A percentile compares a stretch with the other conserved stretches of the same genome.
Conservation (phyloP, 164 flowering plant species). For the Umbellularia californica region DNA sequence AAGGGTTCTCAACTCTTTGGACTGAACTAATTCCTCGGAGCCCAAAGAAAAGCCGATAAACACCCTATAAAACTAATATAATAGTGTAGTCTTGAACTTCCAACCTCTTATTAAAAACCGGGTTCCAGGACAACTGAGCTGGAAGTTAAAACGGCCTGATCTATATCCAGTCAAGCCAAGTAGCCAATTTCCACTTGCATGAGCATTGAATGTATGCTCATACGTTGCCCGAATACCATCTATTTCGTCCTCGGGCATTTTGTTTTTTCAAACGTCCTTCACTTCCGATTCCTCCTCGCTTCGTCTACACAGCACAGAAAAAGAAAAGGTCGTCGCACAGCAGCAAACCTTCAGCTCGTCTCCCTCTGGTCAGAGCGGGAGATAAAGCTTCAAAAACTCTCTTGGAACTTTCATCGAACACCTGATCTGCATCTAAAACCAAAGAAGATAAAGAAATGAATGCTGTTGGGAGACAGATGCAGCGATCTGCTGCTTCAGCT, state of each 20-base stretch:
- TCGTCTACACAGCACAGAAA: not conserved
- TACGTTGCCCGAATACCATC: not conserved
- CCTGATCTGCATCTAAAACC: not conserved
- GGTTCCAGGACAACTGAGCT: no score
- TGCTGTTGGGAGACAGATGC: constrained; percentile 51
- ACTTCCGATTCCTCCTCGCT: not conserved
- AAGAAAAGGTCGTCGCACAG: not conserved
- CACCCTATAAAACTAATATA: no score
- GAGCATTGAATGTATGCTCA: no score
- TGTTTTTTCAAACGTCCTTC: not conserved
- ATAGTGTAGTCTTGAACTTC: no score
- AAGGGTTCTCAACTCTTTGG: no score
- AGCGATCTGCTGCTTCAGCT: constrained; percentile 55
- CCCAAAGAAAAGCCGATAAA: no score
- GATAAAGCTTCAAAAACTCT: not conserved
- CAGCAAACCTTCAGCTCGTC: not conserved
- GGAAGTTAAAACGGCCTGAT: no score
- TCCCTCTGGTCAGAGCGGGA: not conserved
- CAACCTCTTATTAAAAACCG: no score
- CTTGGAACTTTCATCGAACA: not conserved
- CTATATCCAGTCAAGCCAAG: no score
- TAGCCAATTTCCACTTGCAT: no score
- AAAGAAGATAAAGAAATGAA: constrained; percentile 33
- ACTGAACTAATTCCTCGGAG: no score
- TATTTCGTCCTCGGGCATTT: not conserved